Base-by-base conservation (phyloP, 2,329 filamentous ascomycete genomes). In the Ascochyta fabae region DNA sequence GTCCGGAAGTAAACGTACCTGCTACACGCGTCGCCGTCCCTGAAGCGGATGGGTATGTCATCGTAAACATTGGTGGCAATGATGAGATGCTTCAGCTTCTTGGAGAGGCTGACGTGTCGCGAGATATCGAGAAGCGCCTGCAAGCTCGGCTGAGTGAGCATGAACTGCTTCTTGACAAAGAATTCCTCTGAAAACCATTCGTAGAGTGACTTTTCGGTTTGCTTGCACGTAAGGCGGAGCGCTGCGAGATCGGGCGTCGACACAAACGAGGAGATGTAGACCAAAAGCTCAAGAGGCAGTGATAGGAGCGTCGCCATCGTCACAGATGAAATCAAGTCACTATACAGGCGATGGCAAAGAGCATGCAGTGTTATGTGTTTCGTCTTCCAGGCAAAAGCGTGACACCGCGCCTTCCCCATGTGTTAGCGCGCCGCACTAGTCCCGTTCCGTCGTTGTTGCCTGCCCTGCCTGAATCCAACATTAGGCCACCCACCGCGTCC, bases 141-240 rank as follows among this genome's bases (percentile, higher is more conserved):
- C 9, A 88, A 74, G 62, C 86, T 88, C 61, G 78, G 73, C 31
- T 83, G 76, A 1, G 81, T 82, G 49, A 88, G 61, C 83, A 88
- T 86, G 72, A 89, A 90, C 66, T 89, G 86, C 64, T 83, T 84
- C 69, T 85, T 86, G 46, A 76, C 78, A 73, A 90, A 90, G 77
- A 87, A 90, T 59, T 88, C 86, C 23, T 76, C 76, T 26, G 81
- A 78, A 62, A 89, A 89, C 31, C 77, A 77, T 44, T 80, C 76
- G 70, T 84, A 84, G 12, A 88, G 75, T 1, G 77, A 75, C 19
- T 73, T 72, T 66, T 89, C 86, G 12, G 86, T 67, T 16, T 77
- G 69, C 51, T 81, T 84, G 75, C 85, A 87, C 3, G 79, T 79
- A 15, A 81, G 73, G 6, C 87, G 85, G 7, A 89, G 68, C 12